These are phyloP conservation scores for Glebionis coronaria DNA, from an alignment of 129 eudicot species.

Conservation along the genomic window DNA sequence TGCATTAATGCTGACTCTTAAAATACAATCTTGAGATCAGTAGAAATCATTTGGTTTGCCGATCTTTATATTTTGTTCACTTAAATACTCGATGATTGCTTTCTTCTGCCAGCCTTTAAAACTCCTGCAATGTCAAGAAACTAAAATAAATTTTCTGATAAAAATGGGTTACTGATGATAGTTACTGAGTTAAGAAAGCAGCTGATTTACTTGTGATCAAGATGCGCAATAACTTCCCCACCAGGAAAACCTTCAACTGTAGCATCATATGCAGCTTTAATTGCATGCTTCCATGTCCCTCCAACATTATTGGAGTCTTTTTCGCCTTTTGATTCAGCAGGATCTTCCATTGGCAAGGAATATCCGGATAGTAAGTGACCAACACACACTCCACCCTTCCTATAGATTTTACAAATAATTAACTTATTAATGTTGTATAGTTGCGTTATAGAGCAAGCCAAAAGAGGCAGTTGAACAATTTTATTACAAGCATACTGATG, in stretches of 20 bases:
- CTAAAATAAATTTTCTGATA: background rate
- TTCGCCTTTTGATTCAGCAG: slow-evolving; percentile 46
- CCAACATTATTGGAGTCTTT: slow-evolving; percentile 39
- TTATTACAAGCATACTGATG: too few species aligned
- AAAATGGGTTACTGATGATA: background rate
- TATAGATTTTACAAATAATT: slow-evolving; percentile 8
- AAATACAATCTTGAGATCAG: slow-evolving; percentile 24
- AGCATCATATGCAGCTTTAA: slow-evolving; percentile 72
- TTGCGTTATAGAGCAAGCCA: too few species aligned
- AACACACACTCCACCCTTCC: slow-evolving; percentile 61
- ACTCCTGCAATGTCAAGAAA: slow-evolving; percentile 53
- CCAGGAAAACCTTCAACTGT: slow-evolving; percentile 82
- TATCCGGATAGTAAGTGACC: slow-evolving; percentile 93
- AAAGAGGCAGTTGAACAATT: too few species aligned
- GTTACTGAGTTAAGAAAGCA: slow-evolving; percentile 3
- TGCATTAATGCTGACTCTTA: too few species aligned
- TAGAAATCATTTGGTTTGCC: slow-evolving; percentile 79
- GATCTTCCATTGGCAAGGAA: slow-evolving; percentile 92
- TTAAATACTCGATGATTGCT: slow-evolving; percentile 56
- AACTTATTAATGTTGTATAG: background rate
- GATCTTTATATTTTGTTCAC: slow-evolving; percentile 51
- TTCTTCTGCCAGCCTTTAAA: slow-evolving; percentile 98
- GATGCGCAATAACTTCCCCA: slow-evolving; percentile 83
- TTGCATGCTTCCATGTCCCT: slow-evolving; percentile 85
- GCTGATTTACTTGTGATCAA: slow-evolving; percentile 80